Evolutionary conservation across 345 rosid genomes (phyloP).

Genomic region (Syzygium oleosum): DNA sequence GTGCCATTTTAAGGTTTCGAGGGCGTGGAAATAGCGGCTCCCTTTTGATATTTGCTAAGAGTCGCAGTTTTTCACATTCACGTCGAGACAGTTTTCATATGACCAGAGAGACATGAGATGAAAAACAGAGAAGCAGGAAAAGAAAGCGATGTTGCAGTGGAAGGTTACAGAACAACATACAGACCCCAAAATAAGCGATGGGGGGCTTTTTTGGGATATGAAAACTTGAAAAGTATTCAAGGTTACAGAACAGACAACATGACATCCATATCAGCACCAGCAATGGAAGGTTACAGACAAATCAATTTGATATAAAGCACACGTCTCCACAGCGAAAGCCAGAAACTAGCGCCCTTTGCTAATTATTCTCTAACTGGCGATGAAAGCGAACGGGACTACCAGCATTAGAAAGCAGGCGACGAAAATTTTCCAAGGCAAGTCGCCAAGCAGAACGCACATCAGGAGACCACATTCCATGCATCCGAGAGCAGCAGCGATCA

Average conservation of each 20-base stretch:
- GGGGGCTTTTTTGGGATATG: neutral
- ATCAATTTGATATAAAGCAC: no score
- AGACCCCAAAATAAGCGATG: neutral
- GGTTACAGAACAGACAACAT: neutral
- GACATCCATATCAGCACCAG: neutral
- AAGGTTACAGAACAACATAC: neutral
- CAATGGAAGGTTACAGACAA: neutral
- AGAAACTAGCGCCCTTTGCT: neutral
- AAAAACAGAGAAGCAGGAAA: neutral
- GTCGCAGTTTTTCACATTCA: neutral
- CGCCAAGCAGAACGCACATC: neutral
- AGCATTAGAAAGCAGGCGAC: neutral
- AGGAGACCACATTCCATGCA: neutral
- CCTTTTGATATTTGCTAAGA: no score
- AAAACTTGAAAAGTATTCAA: no score
- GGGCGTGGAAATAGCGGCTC: no score
- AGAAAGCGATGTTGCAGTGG: neutral
- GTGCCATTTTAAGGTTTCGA: no score
- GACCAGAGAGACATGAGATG: neutral
- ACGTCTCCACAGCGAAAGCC: no score
- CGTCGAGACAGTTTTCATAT: neutral
- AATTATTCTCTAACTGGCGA: no score
- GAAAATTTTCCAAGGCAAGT: neutral
- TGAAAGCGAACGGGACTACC: neutral
- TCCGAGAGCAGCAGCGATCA: neutral